A percentile compares a stretch with the other conserved stretches of the same genome.
phyloP scores from a whole-genome alignment of 2,329 filamentous ascomycete genomes.

The Dothideomycetes sp. region DNA sequence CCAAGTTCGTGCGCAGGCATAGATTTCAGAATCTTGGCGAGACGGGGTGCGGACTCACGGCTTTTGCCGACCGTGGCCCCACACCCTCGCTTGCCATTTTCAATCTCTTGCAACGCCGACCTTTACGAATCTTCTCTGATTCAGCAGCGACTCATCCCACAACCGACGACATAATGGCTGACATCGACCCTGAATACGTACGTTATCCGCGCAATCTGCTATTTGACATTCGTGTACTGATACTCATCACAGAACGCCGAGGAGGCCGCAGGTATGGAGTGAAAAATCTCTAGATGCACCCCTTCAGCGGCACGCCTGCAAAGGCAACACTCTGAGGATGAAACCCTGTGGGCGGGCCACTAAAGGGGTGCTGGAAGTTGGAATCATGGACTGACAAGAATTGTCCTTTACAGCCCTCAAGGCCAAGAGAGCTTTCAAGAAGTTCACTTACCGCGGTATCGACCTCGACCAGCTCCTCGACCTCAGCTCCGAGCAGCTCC shows the following conservation, averaged over 20 bases:
- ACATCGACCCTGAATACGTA: slow-evolving; percentile 63
- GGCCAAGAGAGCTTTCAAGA: slow-evolving; percentile 99
- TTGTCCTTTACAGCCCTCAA: slow-evolving; percentile 65
- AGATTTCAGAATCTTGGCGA: too few relatives aligned
- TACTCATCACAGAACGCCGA: slow-evolving; percentile 67
- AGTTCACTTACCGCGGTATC: slow-evolving; percentile 99
- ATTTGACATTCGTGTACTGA: slow-evolving; percentile 17
- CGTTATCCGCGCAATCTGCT: slow-evolving; percentile 36
- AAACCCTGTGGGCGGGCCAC: slow-evolving; percentile 31
- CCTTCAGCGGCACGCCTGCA: slow-evolving; percentile 15
- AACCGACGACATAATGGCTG: slow-evolving; percentile 62
- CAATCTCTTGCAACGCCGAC: too few relatives aligned
- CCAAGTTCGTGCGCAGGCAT: too few relatives aligned
- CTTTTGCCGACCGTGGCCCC: too few relatives aligned
- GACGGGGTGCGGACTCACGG: too few relatives aligned
- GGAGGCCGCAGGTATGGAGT: slow-evolving; percentile 68
- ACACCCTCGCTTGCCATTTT: too few relatives aligned
- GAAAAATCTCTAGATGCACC: slow-evolving; percentile 10
- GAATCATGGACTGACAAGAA: slow-evolving; percentile 24
- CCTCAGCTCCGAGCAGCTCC: slow-evolving; percentile 95
- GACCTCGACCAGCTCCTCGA: slow-evolving; percentile 99
- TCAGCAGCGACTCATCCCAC: slow-evolving; percentile 15
- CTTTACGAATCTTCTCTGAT: neutral
- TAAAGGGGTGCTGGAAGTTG: slow-evolving; percentile 27
- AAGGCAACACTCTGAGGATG: slow-evolving; percentile 17